Conservation (phyloP, 2,329 filamentous ascomycete genomes). For the Lizonia empirigonia region DNA sequence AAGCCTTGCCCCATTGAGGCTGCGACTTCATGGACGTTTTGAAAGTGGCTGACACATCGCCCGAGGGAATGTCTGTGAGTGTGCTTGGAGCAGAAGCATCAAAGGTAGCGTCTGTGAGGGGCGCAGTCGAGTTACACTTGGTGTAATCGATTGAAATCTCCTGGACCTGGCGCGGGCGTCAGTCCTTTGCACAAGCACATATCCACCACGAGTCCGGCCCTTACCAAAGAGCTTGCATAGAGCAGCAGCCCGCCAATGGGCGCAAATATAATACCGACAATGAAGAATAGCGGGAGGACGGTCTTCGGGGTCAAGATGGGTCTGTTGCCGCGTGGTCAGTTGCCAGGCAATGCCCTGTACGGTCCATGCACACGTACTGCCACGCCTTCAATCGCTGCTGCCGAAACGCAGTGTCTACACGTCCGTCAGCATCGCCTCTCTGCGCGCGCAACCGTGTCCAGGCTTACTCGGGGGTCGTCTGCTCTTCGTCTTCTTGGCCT, state of each 20-base stretch:
- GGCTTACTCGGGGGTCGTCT: conserved; percentile 83
- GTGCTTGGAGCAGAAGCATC: conserved; percentile 25
- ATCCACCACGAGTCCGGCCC: conserved; percentile 30
- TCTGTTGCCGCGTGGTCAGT: conserved; percentile 59
- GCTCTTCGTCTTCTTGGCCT: conserved; percentile 76
- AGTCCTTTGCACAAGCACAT: conserved; percentile 4
- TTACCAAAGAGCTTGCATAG: conserved; percentile 80
- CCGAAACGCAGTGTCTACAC: conserved; percentile 87
- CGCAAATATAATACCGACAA: conserved; percentile 88
- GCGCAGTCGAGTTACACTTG: conserved; percentile 67
- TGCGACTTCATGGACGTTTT: conserved; percentile 55
- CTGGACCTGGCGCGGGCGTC: conserved; percentile 68
- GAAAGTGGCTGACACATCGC: conserved; percentile 72
- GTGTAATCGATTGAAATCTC: conserved; percentile 93
- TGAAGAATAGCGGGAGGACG: conserved; percentile 88
- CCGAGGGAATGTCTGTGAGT: conserved; percentile 60
- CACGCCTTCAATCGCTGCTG: conserved; percentile 98
- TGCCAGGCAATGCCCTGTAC: not conserved
- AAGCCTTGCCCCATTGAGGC: conserved; percentile 42
- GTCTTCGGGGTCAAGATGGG: conserved; percentile 96
- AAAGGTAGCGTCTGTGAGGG: conserved; percentile 36
- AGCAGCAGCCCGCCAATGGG: conserved; percentile 87
- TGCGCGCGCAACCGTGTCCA: conserved; percentile 8
- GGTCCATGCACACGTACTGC: conserved; percentile 71
- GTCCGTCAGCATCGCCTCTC: conserved; percentile 26